A percentile compares a stretch with the other conserved stretches of the same genome.
Conservation (phyloP, 495 filamentous ascomycete genomes). For the Podospora bellae-mahoneyi region DNA sequence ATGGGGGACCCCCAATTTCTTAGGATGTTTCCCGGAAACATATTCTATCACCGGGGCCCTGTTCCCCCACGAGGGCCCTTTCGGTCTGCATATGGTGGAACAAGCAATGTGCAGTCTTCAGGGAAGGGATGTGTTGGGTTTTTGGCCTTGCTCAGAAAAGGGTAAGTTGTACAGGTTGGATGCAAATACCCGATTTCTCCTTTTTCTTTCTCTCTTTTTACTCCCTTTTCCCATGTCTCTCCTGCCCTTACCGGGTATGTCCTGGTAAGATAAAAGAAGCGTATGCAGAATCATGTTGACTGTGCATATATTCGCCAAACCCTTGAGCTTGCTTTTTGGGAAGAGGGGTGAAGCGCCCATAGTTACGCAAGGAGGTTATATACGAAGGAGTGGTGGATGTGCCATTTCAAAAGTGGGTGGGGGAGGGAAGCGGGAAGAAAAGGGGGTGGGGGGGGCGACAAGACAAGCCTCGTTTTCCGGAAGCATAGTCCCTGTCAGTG, state of each 20-base stretch:
- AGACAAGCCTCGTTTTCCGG: not conserved
- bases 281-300: not conserved
- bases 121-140: not conserved
- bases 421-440: not conserved
- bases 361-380: not conserved
- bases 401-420: not conserved
- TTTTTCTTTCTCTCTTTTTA: not conserved
- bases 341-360: not conserved
- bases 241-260: not conserved
- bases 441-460: not conserved
- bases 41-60: not conserved
- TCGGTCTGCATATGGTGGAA: not conserved
- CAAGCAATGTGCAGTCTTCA: not conserved
- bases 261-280: not conserved
- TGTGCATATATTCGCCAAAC: not conserved
- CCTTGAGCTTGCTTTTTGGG: not conserved
- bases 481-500: not conserved
- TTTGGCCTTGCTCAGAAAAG: not conserved
- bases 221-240: too few relatives aligned
- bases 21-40: not conserved
- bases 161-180: conserved; percentile 1
- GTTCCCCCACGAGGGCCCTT: not conserved
- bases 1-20: not conserved
- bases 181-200: not conserved
- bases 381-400: not conserved